Conservation (phyloP, 2,329 filamentous ascomycete species). For the Thermothelomyces thermophilus region DNA sequence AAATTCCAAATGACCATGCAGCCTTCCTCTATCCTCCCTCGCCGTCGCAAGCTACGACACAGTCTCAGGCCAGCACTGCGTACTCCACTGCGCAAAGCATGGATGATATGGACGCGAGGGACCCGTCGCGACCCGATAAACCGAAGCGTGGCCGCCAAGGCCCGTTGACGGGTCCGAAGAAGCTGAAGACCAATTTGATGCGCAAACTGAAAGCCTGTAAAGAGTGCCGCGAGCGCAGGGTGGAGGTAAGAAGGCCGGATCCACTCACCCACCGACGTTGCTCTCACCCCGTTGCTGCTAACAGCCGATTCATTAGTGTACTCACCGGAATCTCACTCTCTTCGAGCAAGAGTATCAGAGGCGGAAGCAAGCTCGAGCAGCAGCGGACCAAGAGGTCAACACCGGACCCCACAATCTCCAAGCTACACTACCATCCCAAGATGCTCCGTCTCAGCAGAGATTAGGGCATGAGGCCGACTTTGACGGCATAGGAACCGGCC, state of each 20-base stretch:
- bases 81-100: conserved; percentile 11
- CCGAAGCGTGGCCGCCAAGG: conserved; percentile 13
- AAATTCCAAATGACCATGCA: background rate
- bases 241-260: conserved; percentile 15
- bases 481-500: conserved; percentile 8
- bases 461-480: no score
- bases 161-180: conserved; percentile 11
- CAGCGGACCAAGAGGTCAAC: background rate
- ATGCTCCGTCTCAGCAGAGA: background rate
- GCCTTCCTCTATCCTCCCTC: conserved; percentile 11
- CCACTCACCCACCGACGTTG: background rate
- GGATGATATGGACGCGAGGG: conserved; percentile 1
- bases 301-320: conserved; percentile 21
- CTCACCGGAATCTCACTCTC: conserved; percentile 16
- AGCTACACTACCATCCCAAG: background rate
- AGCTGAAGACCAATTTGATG: conserved; percentile 20
- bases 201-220: conserved; percentile 23
- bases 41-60: conserved; percentile 10
- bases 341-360: conserved; percentile 18
- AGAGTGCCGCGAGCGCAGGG: conserved; percentile 21
- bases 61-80: conserved; percentile 15
- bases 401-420: no score
- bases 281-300: background rate
- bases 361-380: background rate
- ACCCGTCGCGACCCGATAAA: conserved; percentile 4